phyloP scores from a whole-genome alignment of 768 basidiomycete genomes.

The Phanerochaete sordida region DNA sequence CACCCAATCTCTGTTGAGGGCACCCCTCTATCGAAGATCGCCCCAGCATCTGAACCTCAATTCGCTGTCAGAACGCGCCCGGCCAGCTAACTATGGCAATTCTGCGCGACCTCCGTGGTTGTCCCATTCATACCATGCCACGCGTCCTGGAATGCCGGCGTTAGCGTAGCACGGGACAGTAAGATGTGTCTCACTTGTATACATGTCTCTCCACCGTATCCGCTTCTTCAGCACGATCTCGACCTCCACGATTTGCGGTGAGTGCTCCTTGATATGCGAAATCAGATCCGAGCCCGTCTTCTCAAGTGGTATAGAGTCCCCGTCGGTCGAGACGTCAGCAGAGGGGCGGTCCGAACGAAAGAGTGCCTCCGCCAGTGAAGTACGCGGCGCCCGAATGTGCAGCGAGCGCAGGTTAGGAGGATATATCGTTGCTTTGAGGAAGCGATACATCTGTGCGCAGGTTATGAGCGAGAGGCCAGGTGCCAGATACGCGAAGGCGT shows the following conservation, averaged over 20 bases:
- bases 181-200: slow-evolving; percentile 1
- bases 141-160: background rate
- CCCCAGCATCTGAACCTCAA: too few species aligned
- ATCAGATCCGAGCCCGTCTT: background rate
- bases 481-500: background rate
- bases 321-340: background rate
- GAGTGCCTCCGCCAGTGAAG: background rate
- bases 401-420: background rate
- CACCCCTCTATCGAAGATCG: too few species aligned
- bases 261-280: background rate
- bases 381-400: background rate
- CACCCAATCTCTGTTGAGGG: too few species aligned
- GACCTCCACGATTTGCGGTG: background rate
- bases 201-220: slow-evolving; percentile 5
- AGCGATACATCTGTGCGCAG: background rate
- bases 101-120: background rate
- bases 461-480: background rate
- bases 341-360: too few species aligned
- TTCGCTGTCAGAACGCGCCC: background rate
- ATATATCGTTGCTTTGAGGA: background rate
- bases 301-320: background rate
- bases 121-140: slow-evolving; percentile 8
- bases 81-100: background rate
- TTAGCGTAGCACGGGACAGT: background rate
- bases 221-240: background rate